Conservation (phyloP, 2,329 filamentous ascomycete genomes). For the Colletotrichum sp. region DNA sequence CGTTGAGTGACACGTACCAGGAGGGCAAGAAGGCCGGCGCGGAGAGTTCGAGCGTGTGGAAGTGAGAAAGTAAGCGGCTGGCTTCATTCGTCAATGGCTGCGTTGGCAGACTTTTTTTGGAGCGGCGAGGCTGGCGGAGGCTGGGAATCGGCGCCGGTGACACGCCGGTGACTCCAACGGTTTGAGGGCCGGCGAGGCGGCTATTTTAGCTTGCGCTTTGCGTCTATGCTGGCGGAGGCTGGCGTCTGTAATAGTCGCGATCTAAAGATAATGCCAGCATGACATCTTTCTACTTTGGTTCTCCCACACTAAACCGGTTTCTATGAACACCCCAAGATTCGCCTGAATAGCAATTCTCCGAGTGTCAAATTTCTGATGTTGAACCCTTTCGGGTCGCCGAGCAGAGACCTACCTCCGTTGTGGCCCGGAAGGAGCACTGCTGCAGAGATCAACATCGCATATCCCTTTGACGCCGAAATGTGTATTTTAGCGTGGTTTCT, state of each 20-base stretch:
- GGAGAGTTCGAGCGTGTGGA: conserved; percentile 54
- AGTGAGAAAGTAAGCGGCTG: conserved; percentile 28
- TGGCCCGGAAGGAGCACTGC: not conserved
- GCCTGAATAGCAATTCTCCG: not conserved
- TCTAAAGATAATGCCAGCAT: not conserved
- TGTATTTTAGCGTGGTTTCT: no score
- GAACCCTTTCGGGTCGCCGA: not conserved
- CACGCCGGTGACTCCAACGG: not conserved
- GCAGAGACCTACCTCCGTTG: not conserved
- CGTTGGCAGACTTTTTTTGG: not conserved
- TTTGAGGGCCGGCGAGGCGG: not conserved
- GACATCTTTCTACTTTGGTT: not conserved
- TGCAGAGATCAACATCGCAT: conserved; percentile 7
- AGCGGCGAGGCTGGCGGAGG: not conserved
- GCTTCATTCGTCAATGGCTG: not conserved
- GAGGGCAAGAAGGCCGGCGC: conserved; percentile 47
- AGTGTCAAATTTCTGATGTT: not conserved
- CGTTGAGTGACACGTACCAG: conserved; percentile 54
- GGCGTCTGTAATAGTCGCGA: not conserved
- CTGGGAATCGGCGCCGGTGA: conserved; percentile 5
- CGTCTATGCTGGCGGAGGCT: not conserved
- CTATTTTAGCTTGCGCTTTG: not conserved
- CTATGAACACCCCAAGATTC: not conserved
- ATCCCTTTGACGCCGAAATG: no score
- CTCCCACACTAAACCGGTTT: not conserved